phyloP scores from a whole-genome alignment of 2,329 filamentous ascomycete species.

The Rhynchosporium graminicola region DNA sequence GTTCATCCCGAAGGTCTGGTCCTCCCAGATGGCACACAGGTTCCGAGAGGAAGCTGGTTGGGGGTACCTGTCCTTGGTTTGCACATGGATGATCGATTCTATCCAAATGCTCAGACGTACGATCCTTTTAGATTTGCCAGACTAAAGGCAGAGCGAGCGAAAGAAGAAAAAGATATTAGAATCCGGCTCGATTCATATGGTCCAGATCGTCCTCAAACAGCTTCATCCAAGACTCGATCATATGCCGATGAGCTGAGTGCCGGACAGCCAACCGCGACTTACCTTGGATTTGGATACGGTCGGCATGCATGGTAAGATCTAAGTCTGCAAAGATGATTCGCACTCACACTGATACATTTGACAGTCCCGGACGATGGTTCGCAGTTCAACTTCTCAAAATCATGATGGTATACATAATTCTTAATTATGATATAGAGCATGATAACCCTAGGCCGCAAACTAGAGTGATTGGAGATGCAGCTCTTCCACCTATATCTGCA shows the following conservation, averaged over 20 bases:
- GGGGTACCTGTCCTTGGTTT: neutral
- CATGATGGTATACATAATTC: neutral
- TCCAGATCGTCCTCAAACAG: too few species aligned
- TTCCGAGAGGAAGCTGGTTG: neutral
- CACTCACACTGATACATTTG: neutral
- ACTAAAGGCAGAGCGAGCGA: neutral
- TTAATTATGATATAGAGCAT: slow-evolving; percentile 9
- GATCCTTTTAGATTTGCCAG: slow-evolving; percentile 1
- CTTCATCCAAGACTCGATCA: neutral
- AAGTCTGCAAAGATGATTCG: neutral
- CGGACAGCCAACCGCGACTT: slow-evolving; percentile 2
- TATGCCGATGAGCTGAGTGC: neutral
- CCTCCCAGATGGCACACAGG: neutral
- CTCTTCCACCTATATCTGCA: slow-evolving; percentile 1
- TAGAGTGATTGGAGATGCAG: neutral
- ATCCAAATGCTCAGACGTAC: slow-evolving; percentile 4
- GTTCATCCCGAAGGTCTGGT: neutral
- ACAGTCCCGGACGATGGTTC: slow-evolving; percentile 7
- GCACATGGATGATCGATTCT: slow-evolving; percentile 3
- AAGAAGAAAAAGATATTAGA: neutral
- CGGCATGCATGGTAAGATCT: slow-evolving; percentile 8
- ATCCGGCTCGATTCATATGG: neutral
- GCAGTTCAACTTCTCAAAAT: neutral
- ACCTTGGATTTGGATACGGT: slow-evolving; percentile 1
- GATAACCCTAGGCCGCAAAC: neutral